Evolutionary conservation across 345 rosid genomes (phyloP).

Genomic region (Corchorus olitorius): DNA sequence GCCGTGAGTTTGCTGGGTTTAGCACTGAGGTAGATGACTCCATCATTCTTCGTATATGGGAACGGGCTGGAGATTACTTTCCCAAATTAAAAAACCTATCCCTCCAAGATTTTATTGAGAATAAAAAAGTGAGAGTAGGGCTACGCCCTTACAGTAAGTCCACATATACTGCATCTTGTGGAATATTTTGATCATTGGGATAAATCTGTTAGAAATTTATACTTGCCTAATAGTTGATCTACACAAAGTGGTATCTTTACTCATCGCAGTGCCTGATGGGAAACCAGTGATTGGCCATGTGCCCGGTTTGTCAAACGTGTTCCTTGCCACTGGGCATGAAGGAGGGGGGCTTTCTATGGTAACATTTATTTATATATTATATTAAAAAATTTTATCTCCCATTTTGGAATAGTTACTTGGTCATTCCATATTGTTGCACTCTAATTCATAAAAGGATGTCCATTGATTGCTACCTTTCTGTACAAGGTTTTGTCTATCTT

Average conservation of each 20-base stretch:
- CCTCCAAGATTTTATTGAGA: slow-evolving; percentile 43
- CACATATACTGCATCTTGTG: background rate
- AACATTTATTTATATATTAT: slow-evolving; percentile 25
- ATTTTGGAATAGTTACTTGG: background rate
- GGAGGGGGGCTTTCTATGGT: slow-evolving; percentile 93
- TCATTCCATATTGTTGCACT: background rate
- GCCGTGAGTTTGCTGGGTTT: slow-evolving; percentile 90
- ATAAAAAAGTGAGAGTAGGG: slow-evolving; percentile 85
- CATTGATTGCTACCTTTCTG: background rate
- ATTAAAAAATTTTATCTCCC: background rate
- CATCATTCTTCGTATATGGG: slow-evolving; percentile 65
- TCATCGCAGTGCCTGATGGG: slow-evolving; percentile 82
- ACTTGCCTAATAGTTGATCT: background rate
- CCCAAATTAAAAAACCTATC: slow-evolving; percentile 61
- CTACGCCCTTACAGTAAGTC: slow-evolving; percentile 94
- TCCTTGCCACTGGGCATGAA: slow-evolving; percentile 93
- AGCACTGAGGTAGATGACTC: slow-evolving; percentile 63
- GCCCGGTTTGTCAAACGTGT: slow-evolving; percentile 65
- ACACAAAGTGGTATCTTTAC: slow-evolving; percentile 15
- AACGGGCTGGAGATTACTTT: slow-evolving; percentile 71
- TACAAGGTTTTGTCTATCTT: background rate
- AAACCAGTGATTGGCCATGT: slow-evolving; percentile 79
- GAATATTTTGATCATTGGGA: background rate
- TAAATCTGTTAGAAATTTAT: background rate
- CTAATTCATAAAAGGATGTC: no score